Evolutionary conservation across 2,329 filamentous ascomycete genomes (phyloP).

Genomic region (Exophiala sideris): DNA sequence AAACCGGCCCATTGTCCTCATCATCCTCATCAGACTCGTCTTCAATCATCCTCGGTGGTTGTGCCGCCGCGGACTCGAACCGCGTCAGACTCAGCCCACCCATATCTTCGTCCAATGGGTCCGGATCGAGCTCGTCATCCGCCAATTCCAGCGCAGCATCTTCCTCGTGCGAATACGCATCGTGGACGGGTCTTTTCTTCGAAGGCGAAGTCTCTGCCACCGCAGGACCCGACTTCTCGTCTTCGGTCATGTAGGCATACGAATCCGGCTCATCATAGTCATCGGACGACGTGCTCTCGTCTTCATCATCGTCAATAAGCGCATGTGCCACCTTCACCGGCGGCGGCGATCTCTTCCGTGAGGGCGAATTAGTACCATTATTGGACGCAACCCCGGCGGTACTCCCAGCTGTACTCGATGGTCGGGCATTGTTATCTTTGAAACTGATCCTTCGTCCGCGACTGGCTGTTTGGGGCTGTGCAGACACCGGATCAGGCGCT

Average conservation of each 20-base stretch:
- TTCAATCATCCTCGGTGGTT: constrained; percentile 20
- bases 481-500: background rate
- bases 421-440: constrained; percentile 21
- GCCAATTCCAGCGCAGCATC: constrained; percentile 18
- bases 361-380: constrained; percentile 9
- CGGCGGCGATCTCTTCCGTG: constrained; percentile 16
- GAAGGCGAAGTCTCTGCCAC: background rate
- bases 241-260: constrained; percentile 1
- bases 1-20: constrained; percentile 10
- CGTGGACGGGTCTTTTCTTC: constrained; percentile 9
- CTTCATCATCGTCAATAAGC: constrained; percentile 6
- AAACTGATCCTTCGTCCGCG: constrained; percentile 22
- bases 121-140: constrained; percentile 17
- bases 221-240: background rate
- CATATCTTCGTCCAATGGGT: constrained; percentile 5
- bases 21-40: constrained; percentile 14
- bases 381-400: constrained; percentile 9
- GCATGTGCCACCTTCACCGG: background rate
- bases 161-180: constrained; percentile 22
- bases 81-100: constrained; percentile 18
- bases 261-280: constrained; percentile 21
- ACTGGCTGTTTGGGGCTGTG: background rate
- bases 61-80: constrained; percentile 20
- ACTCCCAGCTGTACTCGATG: constrained; percentile 13
- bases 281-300: constrained; percentile 16